phyloP scores from a whole-genome alignment of 805 yeast genomes.

The Yamadazyma nakazawae region DNA sequence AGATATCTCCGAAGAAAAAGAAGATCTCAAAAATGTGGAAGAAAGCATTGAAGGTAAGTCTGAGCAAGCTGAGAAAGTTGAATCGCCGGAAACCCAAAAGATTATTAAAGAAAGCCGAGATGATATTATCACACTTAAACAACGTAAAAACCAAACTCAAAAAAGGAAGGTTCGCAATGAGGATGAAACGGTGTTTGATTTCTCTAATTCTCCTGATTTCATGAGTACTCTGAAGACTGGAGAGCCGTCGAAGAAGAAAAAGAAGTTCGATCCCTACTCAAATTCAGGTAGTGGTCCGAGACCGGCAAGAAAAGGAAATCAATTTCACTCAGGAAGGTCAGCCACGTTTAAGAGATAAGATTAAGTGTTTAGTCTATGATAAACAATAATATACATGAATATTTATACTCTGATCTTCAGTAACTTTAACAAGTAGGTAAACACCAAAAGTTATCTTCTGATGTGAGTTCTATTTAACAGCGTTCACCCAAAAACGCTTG shows the following conservation, averaged over 20 bases:
- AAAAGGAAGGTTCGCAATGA: background rate
- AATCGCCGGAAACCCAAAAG: background rate
- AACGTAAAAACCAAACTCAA: slow-evolving; percentile 8
- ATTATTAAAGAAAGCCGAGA: slow-evolving; percentile 11
- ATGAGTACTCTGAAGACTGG: slow-evolving; percentile 8
- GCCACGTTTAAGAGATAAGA: slow-evolving; percentile 24
- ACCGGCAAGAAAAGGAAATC: slow-evolving; percentile 47
- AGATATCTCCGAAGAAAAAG: background rate
- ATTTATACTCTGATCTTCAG: too few relatives aligned
- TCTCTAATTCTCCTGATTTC: slow-evolving; percentile 41
- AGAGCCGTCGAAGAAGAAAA: slow-evolving; percentile 11
- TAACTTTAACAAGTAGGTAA: too few relatives aligned
- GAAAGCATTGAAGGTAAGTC: background rate
- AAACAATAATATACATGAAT: background rate
- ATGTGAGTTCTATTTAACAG: too few relatives aligned
- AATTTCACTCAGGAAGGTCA: slow-evolving; percentile 33
- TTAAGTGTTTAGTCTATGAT: background rate
- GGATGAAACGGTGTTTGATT: slow-evolving; percentile 38
- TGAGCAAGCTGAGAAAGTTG: background rate
- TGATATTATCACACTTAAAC: slow-evolving; percentile 41
- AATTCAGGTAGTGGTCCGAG: slow-evolving; percentile 49
- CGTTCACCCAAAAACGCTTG: too few relatives aligned
- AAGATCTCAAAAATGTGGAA: background rate
- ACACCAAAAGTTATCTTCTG: too few relatives aligned
- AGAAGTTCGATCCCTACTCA: slow-evolving; percentile 59